Percentiles rank a stretch among this genome's conserved stretches.
Conservation (phyloP, 2,329 filamentous ascomycete species). For the Aureobasidium zeae region DNA sequence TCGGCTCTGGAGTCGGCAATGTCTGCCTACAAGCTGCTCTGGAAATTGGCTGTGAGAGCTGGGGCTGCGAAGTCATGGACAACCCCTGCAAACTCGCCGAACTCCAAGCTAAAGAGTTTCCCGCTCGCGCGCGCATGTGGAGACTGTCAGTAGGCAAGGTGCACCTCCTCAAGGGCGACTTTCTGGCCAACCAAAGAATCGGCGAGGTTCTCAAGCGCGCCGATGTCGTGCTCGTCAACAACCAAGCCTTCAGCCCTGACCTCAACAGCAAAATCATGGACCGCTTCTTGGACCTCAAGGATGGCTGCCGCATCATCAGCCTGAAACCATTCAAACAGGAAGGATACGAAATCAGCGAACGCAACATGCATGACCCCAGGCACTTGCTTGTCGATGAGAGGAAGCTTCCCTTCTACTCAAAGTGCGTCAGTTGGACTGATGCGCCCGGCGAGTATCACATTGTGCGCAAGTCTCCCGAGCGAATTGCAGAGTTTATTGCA, state of each 20-base stretch:
- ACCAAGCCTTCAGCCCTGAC: constrained; percentile 85
- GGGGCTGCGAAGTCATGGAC: constrained; percentile 93
- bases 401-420: constrained; percentile 57
- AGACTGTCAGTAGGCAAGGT: constrained; percentile 71
- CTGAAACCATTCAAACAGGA: constrained; percentile 84
- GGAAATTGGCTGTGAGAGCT: constrained; percentile 86
- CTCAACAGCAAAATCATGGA: constrained; percentile 78
- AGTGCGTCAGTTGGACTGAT: constrained; percentile 82
- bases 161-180: constrained; percentile 74
- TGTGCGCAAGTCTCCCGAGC: constrained; percentile 51
- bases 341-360: constrained; percentile 61
- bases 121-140: constrained; percentile 79
- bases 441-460: constrained; percentile 80
- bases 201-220: constrained; percentile 67
- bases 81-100: constrained; percentile 78
- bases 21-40: constrained; percentile 89
- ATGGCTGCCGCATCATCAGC: constrained; percentile 81
- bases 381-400: constrained; percentile 72
- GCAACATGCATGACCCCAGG: constrained; percentile 70
- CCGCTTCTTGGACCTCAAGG: constrained; percentile 88
- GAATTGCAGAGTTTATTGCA: constrained; percentile 2
- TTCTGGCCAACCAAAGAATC: constrained; percentile 64
- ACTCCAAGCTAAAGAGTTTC: constrained; percentile 72
- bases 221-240: constrained; percentile 96
- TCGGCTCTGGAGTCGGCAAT: constrained; percentile 93